Conservation (phyloP, 371 early-diverging fungal species). For the Mortierella sp. region DNA sequence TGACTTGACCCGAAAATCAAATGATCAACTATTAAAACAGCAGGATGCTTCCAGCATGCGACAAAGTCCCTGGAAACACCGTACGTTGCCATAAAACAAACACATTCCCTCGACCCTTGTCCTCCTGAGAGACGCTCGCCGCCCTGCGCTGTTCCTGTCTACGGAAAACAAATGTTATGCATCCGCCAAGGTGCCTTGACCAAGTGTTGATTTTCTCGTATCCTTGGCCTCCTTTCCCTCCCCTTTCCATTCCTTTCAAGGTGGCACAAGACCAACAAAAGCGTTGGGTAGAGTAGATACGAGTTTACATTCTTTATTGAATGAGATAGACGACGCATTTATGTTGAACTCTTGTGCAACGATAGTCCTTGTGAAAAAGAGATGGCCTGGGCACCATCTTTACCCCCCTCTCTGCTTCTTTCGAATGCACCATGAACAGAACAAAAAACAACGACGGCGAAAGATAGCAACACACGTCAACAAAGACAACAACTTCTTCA, state of each 20-base stretch:
- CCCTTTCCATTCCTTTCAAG: neutral
- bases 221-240: neutral
- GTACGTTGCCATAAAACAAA: neutral
- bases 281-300: neutral
- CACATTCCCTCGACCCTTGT: neutral
- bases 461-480: constrained; percentile 3
- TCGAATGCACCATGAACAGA: neutral
- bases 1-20: neutral
- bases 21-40: neutral
- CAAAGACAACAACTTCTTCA: neutral
- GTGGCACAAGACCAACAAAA: constrained; percentile 5
- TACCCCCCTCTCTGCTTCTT: neutral
- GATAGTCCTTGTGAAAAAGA: neutral
- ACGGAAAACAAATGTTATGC: neutral
- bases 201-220: neutral
- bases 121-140: too few species aligned
- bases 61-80: neutral
- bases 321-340: neutral
- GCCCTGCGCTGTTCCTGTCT: neutral
- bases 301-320: neutral
- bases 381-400: constrained; percentile 5
- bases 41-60: neutral
- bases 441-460: constrained; percentile 18
- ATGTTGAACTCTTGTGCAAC: neutral
- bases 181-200: constrained; percentile 5